Evolutionary conservation across 129 eudicot species (phyloP).

Genomic region (Arctium minus): DNA sequence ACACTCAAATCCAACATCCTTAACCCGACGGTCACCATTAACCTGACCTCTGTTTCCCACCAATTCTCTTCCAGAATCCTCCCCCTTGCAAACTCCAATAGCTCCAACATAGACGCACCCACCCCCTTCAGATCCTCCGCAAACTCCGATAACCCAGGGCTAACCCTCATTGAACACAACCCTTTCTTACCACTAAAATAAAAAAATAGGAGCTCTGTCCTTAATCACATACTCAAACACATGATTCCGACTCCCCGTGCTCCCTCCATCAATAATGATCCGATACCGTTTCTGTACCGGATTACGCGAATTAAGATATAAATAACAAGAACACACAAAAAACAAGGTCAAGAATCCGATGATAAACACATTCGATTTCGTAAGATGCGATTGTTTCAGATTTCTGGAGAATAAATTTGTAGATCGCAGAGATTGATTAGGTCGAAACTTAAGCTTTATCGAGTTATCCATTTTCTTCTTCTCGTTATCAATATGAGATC

Average conservation of each 20-base stretch:
- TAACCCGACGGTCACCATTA: constrained; percentile 93
- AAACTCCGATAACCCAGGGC: constrained; percentile 77
- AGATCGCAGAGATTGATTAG: constrained; percentile 39
- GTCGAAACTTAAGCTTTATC: constrained; percentile 47
- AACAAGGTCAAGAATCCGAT: constrained; percentile 26
- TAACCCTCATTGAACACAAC: constrained; percentile 67
- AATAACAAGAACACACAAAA: constrained; percentile 30
- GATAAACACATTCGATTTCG: constrained; percentile 26
- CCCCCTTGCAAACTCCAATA: constrained; percentile 77
- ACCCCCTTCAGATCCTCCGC: constrained; percentile 59
- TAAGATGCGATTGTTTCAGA: constrained; percentile 5
- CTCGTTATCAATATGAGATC: not conserved
- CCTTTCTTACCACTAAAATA: constrained; percentile 62
- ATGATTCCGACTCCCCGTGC: constrained; percentile 82
- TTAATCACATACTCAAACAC: constrained; percentile 56
- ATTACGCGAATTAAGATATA: constrained; percentile 18
- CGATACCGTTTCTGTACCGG: constrained; percentile 16
- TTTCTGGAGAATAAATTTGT: constrained; percentile 46
- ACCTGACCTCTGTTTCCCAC: constrained; percentile 62
- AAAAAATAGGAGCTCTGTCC: constrained; percentile 44
- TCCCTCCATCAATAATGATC: constrained; percentile 87
- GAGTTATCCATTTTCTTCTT: constrained; percentile 44
- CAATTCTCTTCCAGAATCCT: constrained; percentile 58
- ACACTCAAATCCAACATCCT: constrained; percentile 60
- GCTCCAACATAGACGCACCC: constrained; percentile 51